These are phyloP conservation scores for Rhypophila decipiens DNA, from an alignment of 495 filamentous ascomycete genomes.

Conservation along the genomic window DNA sequence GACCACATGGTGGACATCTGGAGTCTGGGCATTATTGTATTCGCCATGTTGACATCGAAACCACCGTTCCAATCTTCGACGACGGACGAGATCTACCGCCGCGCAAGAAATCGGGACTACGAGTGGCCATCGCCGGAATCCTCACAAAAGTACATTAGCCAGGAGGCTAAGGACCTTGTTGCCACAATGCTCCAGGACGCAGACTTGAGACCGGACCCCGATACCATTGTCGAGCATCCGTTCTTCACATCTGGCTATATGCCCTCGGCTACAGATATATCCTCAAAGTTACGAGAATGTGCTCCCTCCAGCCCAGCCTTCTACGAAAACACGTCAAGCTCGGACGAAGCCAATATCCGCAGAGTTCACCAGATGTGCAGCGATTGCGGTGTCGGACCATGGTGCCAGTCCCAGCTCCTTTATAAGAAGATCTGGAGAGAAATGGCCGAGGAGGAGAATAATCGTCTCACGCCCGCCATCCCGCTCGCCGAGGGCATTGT, in stretches of 20 bases:
- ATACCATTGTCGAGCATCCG: conserved; percentile 72
- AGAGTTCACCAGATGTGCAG: conserved; percentile 37
- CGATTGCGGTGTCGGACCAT: conserved; percentile 45
- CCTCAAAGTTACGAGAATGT: conserved; percentile 40
- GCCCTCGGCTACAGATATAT: conserved; percentile 44
- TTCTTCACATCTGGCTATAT: conserved; percentile 68
- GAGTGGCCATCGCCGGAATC: conserved; percentile 61
- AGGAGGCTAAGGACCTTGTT: conserved; percentile 72
- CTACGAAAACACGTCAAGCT: conserved; percentile 22
- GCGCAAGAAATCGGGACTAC: conserved; percentile 64
- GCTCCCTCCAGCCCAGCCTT: conserved; percentile 40
- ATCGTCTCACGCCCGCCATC: conserved; percentile 60
- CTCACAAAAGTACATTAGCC: conserved; percentile 44
- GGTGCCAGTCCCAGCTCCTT: conserved; percentile 30
- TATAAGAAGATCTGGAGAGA: conserved; percentile 61
- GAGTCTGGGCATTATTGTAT: conserved; percentile 95
- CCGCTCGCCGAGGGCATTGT: conserved; percentile 63
- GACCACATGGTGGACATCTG: conserved; percentile 91
- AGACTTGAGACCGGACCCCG: conserved; percentile 65
- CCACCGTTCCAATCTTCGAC: conserved; percentile 84
- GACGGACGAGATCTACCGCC: conserved; percentile 78
- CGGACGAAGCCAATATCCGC: conserved; percentile 25
- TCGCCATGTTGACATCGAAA: conserved; percentile 85
- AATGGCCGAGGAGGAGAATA: conserved; percentile 63
- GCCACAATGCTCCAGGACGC: conserved; percentile 68